These are phyloP conservation scores for Diplodia scrobiculata DNA, from an alignment of 2,329 filamentous ascomycete species.

Conservation along the genomic window DNA sequence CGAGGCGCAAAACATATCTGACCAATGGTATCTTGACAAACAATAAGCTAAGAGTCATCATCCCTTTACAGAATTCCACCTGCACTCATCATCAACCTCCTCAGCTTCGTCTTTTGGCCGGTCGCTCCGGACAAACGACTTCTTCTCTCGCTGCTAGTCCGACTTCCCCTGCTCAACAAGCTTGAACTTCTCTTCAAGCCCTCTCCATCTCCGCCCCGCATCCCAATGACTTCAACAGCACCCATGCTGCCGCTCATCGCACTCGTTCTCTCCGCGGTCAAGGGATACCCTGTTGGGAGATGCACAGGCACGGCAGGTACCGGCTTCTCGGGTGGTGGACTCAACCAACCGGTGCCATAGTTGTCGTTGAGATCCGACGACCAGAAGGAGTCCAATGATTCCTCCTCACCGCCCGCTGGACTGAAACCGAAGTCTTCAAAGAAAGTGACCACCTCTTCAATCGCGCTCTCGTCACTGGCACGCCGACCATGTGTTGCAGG, in stretches of 20 bases:
- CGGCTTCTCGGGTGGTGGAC: conserved; percentile 15
- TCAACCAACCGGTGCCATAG: conserved; percentile 8
- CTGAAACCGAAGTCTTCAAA: conserved; percentile 47
- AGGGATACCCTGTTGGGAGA: conserved; percentile 2
- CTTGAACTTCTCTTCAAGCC: conserved; percentile 15
- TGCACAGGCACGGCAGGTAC: conserved; percentile 14
- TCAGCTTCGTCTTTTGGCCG: conserved; percentile 32
- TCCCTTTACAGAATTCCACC: conserved; percentile 17
- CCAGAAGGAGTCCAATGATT: conserved; percentile 23
- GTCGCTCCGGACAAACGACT: conserved; percentile 22
- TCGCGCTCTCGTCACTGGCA: conserved; percentile 40
- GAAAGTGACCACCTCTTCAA: conserved; percentile 49
- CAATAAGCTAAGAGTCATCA: not conserved
- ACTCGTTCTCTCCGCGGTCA: conserved; percentile 7
- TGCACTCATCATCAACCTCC: conserved; percentile 34
- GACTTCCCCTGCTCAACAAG: conserved; percentile 9
- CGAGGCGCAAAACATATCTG: conserved; percentile 1
- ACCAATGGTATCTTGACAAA: conserved; percentile 16
- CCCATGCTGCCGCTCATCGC: conserved; percentile 18
- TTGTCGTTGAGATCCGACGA: conserved; percentile 30
- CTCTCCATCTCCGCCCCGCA: not conserved
- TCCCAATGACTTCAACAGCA: conserved; percentile 18
- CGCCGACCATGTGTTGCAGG: conserved; percentile 32
- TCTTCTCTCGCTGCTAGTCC: conserved; percentile 8
- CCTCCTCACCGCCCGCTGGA: not conserved